Conservation (phyloP, 2,329 filamentous ascomycete genomes). For the Trichoderma asperellum region DNA sequence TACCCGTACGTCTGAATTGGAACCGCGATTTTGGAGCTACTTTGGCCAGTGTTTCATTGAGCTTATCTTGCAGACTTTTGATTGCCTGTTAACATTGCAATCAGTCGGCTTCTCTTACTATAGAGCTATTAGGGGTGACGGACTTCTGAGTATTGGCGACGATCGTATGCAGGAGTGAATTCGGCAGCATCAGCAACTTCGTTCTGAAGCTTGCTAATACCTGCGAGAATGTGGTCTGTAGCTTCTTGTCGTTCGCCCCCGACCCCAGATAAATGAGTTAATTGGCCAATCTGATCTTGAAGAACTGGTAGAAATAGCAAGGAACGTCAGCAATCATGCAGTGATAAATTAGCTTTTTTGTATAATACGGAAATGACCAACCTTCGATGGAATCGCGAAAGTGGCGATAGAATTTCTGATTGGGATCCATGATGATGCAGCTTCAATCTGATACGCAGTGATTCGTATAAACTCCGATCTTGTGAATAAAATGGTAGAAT, state of each 20-base stretch:
- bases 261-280: conserved; percentile 64
- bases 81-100: conserved; percentile 60
- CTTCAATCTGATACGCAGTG: neutral
- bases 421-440: conserved; percentile 48
- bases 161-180: conserved; percentile 86
- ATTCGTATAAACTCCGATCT: neutral
- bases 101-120: neutral
- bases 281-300: conserved; percentile 72
- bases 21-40: conserved; percentile 80
- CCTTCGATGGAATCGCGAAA: conserved; percentile 77
- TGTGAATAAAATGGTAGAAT: neutral
- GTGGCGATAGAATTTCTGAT: conserved; percentile 82
- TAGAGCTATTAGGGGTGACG: neutral
- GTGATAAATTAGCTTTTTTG: neutral
- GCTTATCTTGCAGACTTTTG: conserved; percentile 77
- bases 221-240: conserved; percentile 76
- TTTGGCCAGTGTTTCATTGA: conserved; percentile 69
- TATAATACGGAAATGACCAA: conserved; percentile 44
- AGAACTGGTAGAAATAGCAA: conserved; percentile 58
- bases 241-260: conserved; percentile 78
- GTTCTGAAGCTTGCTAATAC: conserved; percentile 78
- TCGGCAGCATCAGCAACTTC: conserved; percentile 83
- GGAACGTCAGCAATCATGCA: neutral
- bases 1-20: conserved; percentile 64
- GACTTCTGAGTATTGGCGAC: conserved; percentile 81